Base-by-base conservation (phyloP, 73 alveolate species). In the Paramecium sexaurelia region DNA sequence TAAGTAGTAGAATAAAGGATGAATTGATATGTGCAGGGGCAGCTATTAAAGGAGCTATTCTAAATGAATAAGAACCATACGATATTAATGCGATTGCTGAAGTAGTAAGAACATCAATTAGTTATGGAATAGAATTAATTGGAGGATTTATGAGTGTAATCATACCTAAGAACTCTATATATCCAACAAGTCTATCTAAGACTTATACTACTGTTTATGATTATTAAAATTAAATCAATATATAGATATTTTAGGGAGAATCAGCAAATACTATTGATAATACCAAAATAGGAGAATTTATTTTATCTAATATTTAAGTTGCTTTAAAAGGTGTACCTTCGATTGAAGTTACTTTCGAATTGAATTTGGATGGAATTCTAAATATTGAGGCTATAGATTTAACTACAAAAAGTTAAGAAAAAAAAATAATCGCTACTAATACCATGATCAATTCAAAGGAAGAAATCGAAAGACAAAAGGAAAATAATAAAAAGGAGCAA, bases 201-300 rank as follows among this genome's bases (percentile, higher is more conserved):
- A 85, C 91, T 55, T 98, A 94, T 97, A 96, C 99, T 41, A 98
- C 99, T 66, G 95, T 96, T 55, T 98, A 98, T 71, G 99, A 98
- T 93, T 96, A 98, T 95, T 98, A 98, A 94, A 96, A 97, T 13
- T 98, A 96, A 67, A 97, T 97, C 32, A 82, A 89, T 61, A 98
- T 98, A 83, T 96, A 96, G 19, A 98, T 98, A 29, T 98, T 93
- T 93, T 99, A 98, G 94, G 99, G 99, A 2, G 99, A 98, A 95
- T 92, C 98, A 51, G 83, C 88, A 40, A 87, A 94, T 96, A 92
- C 98, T 75, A 94, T 94, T 91, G 99, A 95, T 85, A 97, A 97
- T 96, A 93, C 90, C 56, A 67, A 92, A 68, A 97, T 98, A 56
- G 99, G 99, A 41, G 92, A 96, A 85, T 98, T 98, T 97, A 91